Conservation (phyloP, 805 yeast genomes). For the Ogataea minuta region DNA sequence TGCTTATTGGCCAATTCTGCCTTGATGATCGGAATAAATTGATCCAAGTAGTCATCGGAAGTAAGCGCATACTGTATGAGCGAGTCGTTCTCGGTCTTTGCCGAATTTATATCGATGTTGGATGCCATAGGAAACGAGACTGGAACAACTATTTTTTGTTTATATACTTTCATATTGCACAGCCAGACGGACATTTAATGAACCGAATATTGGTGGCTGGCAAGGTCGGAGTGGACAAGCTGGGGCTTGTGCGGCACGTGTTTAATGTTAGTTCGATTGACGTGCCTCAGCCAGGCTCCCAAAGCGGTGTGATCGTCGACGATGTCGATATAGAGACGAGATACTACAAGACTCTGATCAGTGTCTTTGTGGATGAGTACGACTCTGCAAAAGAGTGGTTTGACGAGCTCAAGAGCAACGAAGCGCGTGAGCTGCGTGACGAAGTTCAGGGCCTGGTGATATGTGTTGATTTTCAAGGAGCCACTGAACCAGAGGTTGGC, state of each 20-base stretch:
- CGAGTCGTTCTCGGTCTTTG: constrained; percentile 18
- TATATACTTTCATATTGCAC: constrained; percentile 6
- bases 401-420: constrained; percentile 38
- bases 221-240: constrained; percentile 41
- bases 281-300: constrained; percentile 18
- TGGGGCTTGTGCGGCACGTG: constrained; percentile 25
- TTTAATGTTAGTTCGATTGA: constrained; percentile 27
- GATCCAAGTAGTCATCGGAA: constrained; percentile 73
- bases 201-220: constrained; percentile 49
- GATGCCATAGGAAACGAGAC: constrained; percentile 4
- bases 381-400: constrained; percentile 40
- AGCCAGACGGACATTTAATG: constrained; percentile 11
- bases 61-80: constrained; percentile 39
- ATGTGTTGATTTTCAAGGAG: constrained; percentile 32
- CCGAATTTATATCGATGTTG: constrained; percentile 1
- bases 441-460: constrained; percentile 46
- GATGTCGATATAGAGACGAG: constrained; percentile 23
- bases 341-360: constrained; percentile 30
- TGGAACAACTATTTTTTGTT: constrained; percentile 5
- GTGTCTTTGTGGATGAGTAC: constrained; percentile 32
- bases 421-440: constrained; percentile 43
- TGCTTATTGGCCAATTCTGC: constrained; percentile 53
- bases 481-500: constrained; percentile 3
- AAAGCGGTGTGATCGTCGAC: constrained; percentile 28
- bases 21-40: constrained; percentile 71